These are phyloP conservation scores for Suhomyces atakaporum DNA, from an alignment of 1,139 yeast species.

Conservation along the genomic window DNA sequence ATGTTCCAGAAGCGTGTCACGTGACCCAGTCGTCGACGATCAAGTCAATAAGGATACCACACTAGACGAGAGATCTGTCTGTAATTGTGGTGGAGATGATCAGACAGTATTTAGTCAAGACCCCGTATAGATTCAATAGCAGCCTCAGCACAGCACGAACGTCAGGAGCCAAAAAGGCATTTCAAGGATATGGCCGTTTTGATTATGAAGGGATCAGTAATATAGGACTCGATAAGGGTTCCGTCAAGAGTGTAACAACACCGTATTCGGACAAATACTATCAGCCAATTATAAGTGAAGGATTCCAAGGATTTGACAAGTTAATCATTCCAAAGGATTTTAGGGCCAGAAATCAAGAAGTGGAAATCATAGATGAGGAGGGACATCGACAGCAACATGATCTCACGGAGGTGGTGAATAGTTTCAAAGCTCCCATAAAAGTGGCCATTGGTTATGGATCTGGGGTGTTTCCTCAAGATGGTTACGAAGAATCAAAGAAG, in stretches of 20 bases:
- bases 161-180: conserved; percentile 1
- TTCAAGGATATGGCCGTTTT: conserved; percentile 6
- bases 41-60: not conserved
- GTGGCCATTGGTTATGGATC: conserved; percentile 94
- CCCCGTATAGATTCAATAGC: conserved; percentile 11
- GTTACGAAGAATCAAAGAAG: conserved; percentile 39
- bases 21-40: conserved; percentile 3
- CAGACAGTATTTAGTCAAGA: conserved; percentile 9
- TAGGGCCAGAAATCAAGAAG: conserved; percentile 51
- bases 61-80: too few relatives aligned
- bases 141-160: conserved; percentile 1
- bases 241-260: conserved; percentile 12
- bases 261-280: conserved; percentile 32
- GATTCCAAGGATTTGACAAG: conserved; percentile 29
- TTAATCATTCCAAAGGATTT: conserved; percentile 28
- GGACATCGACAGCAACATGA: conserved; percentile 24
- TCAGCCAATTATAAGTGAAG: conserved; percentile 31
- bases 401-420: conserved; percentile 51
- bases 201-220: conserved; percentile 9
- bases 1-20: too few relatives aligned
- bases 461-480: conserved; percentile 82
- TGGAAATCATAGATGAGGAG: conserved; percentile 44
- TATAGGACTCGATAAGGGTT: conserved; percentile 3
- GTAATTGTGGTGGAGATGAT: conserved; percentile 8
- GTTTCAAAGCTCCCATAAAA: conserved; percentile 68